Evolutionary conservation across 371 early-diverging fungal genomes (phyloP), one percentile per base, ranked within the genome.

Genomic region (Syncephalastrum racemosum): DNA sequence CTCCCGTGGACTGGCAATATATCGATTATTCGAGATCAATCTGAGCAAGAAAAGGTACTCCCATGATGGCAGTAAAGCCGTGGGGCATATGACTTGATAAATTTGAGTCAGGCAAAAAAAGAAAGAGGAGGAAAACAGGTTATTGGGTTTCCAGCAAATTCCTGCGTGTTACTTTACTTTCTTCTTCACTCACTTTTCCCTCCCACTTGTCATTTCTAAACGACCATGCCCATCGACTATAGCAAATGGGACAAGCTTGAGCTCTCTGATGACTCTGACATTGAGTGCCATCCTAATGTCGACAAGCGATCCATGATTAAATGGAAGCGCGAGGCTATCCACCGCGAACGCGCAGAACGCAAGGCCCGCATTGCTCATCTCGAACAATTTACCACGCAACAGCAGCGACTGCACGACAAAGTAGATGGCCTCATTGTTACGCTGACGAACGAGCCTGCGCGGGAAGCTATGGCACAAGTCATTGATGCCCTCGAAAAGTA

Each of bases 231-330:
- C 56, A 55, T 90, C 53, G 82, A 88, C 72, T 97, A 97, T 71
- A 88, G 91, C 70, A 95, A 95, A 77, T 97, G 98, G 98, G 96
- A 97, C 72, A 90, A 91, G 54, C 85, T 97, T 45, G 98, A 97
- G 70, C 79, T 97, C 42, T 92, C 93, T 18, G 98, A 97, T 74
- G 98, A 97, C 75, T 93, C 94, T 36, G 98, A 97, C 67, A 90
- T 97, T 64, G 98, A 97, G 68, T 82, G 83, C 24, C 95, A 95
- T 77, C 98, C 98, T 20, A 96, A 97, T 60, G 94, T 97, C 25
- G 98, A 97, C 75, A 95, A 95, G 62, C 86, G 87, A 24, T 93
- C 95, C 18, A 92, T 96, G 84, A 88, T 97, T 62, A 86, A 91
- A 52, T 92, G 95, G 92, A 86, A 89, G 25, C 95, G 93, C 73